phyloP scores from a whole-genome alignment of 1,284 basidiomycete genomes.

The Mixia osmundae region DNA sequence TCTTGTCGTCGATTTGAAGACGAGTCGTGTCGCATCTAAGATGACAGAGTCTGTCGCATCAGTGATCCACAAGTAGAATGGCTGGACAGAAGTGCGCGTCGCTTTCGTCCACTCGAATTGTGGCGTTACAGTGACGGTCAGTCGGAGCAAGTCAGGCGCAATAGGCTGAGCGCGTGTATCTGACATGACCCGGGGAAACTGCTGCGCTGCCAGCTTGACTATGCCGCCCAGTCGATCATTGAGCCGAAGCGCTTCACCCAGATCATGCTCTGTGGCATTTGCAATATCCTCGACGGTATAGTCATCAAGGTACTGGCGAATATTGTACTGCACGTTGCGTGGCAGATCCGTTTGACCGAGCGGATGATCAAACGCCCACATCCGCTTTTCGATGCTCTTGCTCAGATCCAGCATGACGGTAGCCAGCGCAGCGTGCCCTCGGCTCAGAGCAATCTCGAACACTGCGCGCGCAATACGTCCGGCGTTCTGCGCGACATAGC shows the following conservation, averaged over 20 bases:
- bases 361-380: constrained; percentile 94
- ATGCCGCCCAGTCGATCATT: constrained; percentile 68
- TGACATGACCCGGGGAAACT: constrained; percentile 59
- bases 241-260: constrained; percentile 63
- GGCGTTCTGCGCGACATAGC: constrained; percentile 52
- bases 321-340: constrained; percentile 51
- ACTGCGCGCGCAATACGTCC: constrained; percentile 82
- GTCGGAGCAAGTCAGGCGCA: constrained; percentile 56
- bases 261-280: constrained; percentile 41
- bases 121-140: constrained; percentile 34
- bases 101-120: constrained; percentile 63
- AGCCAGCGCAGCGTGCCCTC: constrained; percentile 67
- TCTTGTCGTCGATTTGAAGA: constrained; percentile 42
- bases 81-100: constrained; percentile 51
- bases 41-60: constrained; percentile 56
- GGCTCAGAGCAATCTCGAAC: constrained; percentile 77
- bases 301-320: constrained; percentile 65
- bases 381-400: constrained; percentile 42
- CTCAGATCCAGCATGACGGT: constrained; percentile 68
- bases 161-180: constrained; percentile 48
- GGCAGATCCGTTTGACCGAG: constrained; percentile 53
- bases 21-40: constrained; percentile 51
- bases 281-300: constrained; percentile 54
- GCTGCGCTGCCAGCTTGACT: constrained; percentile 52
- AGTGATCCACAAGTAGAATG: constrained; percentile 93